phyloP scores from a whole-genome alignment of 306 rosid genomes.

The Cucurbita argyrosperma region DNA sequence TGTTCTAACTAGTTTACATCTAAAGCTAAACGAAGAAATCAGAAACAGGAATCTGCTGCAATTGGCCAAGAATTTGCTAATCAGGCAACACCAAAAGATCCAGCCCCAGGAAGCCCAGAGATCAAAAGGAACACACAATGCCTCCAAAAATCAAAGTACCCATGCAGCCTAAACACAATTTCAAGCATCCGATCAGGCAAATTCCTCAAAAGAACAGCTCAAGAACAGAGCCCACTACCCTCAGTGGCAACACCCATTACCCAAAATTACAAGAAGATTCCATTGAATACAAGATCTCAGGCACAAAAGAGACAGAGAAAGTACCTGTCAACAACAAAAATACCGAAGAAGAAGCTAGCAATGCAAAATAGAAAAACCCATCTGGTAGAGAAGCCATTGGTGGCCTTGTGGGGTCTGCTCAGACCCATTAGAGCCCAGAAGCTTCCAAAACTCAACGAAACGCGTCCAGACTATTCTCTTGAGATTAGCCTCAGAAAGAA shows the following conservation, averaged over 20 bases:
- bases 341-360: conserved; percentile 46
- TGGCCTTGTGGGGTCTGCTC: conserved; percentile 32
- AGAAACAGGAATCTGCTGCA: background rate
- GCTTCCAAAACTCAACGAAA: conserved; percentile 16
- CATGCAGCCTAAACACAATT: background rate
- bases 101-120: background rate
- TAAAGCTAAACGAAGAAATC: background rate
- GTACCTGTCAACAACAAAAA: conserved; percentile 45
- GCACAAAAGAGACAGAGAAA: background rate
- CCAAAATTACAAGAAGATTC: conserved; percentile 7
- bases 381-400: conserved; percentile 40
- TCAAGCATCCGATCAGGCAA: background rate
- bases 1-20: background rate
- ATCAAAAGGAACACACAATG: background rate
- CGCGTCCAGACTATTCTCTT: background rate
- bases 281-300: conserved; percentile 11
- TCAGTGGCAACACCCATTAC: background rate
- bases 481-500: background rate
- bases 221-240: background rate
- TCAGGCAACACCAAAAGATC: conserved; percentile 3
- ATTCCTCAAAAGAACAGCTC: background rate
- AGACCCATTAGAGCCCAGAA: conserved; percentile 32
- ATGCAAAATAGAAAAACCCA: conserved; percentile 44
- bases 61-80: background rate
- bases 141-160: conserved; percentile 6